Base-by-base conservation (phyloP, 2,329 filamentous ascomycete genomes). In the Fusarium mexicanum region DNA sequence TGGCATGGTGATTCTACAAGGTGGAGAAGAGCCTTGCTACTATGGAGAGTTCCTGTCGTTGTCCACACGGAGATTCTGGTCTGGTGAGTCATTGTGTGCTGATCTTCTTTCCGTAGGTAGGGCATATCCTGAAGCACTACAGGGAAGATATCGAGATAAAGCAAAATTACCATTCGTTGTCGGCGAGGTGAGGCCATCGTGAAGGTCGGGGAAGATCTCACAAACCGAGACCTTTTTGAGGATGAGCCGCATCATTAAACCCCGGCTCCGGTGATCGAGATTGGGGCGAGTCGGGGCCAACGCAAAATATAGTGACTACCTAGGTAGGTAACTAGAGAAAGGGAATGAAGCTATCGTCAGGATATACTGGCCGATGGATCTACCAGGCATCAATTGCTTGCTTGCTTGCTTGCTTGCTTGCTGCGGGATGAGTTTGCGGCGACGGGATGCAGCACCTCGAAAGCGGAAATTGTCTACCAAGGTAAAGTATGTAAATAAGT, bases 271-370 rank as follows among this genome's bases (percentile, higher is more conserved):
- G 29, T 54, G 64, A 38, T 41, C 35, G 35, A 22, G 35, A 43
- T 48, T 41, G 38, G 12, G 31, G 20, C 12, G 40, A n/a, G 33
- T 31, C 12, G 24, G 31, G 16, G 60, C 18, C n/a, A 35, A 31
- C 13, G 26, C 20, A 13, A 38, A 31, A 11, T 68, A 29, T 68
- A 26, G 26, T 44, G 18, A 31, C 20, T 24, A 18, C 43, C n/a
- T 35, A 33, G 17, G 37, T 33, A 33, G 31, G 33, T 35, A 35
- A 8, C 33, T 35, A 35, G 33, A 35, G 33, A 33, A 37, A 22
- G 35, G 41, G 24, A 44, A 44, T 55, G 57, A 69, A 69, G 66
- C 40, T 46, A 70, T 70, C 59, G 46, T 64, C 40, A 53, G 17
- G 37, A 50, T 37, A 61, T 13, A 68, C 37, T 20, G 31, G 37